Percentiles rank a stretch among this genome's conserved stretches.
phyloP scores from a whole-genome alignment of 1,284 basidiomycete species.

The Xerocomus cyaneibrunnescens region DNA sequence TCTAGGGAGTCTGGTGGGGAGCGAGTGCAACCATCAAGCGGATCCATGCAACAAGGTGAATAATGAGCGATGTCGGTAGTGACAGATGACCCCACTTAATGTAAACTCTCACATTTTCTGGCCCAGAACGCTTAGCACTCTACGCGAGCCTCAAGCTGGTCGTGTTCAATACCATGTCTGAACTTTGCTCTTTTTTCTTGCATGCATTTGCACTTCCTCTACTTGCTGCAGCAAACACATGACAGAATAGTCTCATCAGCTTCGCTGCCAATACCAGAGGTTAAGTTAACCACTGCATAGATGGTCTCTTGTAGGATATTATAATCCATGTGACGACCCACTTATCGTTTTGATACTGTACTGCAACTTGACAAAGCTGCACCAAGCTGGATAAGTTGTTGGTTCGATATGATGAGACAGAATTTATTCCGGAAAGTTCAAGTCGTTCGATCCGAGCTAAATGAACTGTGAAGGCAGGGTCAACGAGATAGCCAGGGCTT shows the following conservation, averaged over 20 bases:
- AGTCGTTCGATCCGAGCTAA: not conserved
- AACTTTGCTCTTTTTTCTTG: not conserved
- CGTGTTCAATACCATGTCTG: not conserved
- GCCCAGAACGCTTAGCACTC: too few species aligned
- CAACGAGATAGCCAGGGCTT: not conserved
- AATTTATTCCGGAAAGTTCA: not conserved
- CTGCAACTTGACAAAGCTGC: not conserved
- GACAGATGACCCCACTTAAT: not conserved
- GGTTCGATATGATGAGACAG: not conserved
- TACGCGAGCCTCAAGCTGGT: too few species aligned
- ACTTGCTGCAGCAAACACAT: not conserved
- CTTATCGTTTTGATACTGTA: not conserved
- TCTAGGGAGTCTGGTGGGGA: too few species aligned
- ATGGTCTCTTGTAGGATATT: not conserved
- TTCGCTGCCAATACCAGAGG: not conserved
- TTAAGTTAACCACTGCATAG: not conserved
- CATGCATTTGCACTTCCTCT: not conserved
- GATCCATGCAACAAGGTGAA: too few species aligned
- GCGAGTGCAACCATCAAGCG: not conserved
- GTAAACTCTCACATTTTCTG: conserved; percentile 1
- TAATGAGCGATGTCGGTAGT: not conserved
- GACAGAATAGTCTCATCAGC: not conserved
- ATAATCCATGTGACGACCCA: not conserved
- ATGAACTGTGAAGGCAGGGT: not conserved
- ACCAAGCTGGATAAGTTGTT: not conserved